Percentiles rank a stretch among this genome's conserved stretches.
These are phyloP conservation scores for Malassezia arunalokei DNA, from an alignment of 1,284 basidiomycete genomes.

Conservation along the genomic window DNA sequence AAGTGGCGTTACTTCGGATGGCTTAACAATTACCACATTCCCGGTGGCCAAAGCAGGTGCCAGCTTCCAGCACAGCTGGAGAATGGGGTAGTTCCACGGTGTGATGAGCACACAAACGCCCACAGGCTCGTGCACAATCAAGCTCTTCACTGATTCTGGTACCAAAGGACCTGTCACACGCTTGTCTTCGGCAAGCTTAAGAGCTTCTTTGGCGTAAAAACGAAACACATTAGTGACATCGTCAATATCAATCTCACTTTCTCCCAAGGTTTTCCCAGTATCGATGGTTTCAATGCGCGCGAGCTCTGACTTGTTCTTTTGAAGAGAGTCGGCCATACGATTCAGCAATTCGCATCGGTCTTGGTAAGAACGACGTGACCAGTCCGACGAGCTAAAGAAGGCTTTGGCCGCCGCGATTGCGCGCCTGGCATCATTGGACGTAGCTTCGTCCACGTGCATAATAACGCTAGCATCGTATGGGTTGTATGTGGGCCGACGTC, in stretches of 20 bases:
- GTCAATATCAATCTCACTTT: conserved; percentile 40
- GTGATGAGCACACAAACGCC: conserved; percentile 44
- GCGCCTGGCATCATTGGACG: conserved; percentile 27
- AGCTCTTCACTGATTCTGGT: conserved; percentile 33
- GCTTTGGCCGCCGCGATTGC: conserved; percentile 28
- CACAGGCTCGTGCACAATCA: conserved; percentile 35
- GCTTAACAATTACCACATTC: conserved; percentile 44
- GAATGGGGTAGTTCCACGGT: conserved; percentile 45
- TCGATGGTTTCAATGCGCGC: conserved; percentile 40
- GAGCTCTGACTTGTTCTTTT: conserved; percentile 30
- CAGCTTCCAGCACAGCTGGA: conserved; percentile 46
- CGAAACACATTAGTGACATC: conserved; percentile 44
- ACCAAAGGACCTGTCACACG: conserved; percentile 29
- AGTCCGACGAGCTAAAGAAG: conserved; percentile 33
- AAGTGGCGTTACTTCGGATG: conserved; percentile 45
- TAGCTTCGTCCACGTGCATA: conserved; percentile 36
- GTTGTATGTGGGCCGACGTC: conserved; percentile 28
- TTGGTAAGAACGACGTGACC: conserved; percentile 25
- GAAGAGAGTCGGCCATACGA: conserved; percentile 35
- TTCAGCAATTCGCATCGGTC: conserved; percentile 24
- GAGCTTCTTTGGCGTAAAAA: conserved; percentile 42
- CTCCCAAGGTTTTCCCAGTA: conserved; percentile 43
- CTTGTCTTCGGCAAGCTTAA: conserved; percentile 33
- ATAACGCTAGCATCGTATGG: conserved; percentile 33
- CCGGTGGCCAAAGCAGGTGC: conserved; percentile 43